These are phyloP conservation scores for Aureobasidium subglaciale DNA, from an alignment of 2,329 filamentous ascomycete species.

Conservation along the genomic window DNA sequence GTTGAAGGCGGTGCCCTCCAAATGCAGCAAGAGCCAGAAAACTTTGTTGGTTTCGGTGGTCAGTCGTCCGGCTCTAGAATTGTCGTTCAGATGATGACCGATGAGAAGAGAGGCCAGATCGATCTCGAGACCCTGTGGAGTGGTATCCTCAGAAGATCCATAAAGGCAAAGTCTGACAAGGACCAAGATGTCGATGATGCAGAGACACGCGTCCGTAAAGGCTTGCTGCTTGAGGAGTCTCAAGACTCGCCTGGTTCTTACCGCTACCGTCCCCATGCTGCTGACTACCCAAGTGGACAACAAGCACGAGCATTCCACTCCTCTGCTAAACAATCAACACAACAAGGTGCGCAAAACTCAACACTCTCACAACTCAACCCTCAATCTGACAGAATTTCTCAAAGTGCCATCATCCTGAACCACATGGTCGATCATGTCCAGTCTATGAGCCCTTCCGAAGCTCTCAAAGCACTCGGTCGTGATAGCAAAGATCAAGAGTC, in stretches of 20 bases:
- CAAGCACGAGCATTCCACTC: constrained; percentile 11
- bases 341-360: constrained; percentile 14
- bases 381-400: not conserved
- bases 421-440: constrained; percentile 22
- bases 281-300: constrained; percentile 2
- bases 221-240: constrained; percentile 11
- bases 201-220: constrained; percentile 3
- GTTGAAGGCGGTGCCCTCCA: constrained; percentile 60
- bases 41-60: constrained; percentile 71
- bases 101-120: constrained; percentile 60
- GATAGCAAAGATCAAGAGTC: constrained; percentile 33
- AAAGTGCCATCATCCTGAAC: constrained; percentile 7
- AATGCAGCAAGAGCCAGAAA: constrained; percentile 25
- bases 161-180: constrained; percentile 26
- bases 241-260: not conserved
- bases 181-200: constrained; percentile 11
- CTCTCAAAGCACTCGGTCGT: constrained; percentile 26
- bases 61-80: constrained; percentile 51
- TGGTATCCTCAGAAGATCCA: constrained; percentile 37
- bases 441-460: constrained; percentile 27
- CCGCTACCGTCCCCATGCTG: constrained; percentile 5
- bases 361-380: not conserved
- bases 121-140: constrained; percentile 61
- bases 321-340: not conserved
- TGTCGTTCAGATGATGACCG: constrained; percentile 65